These are phyloP conservation scores for Bolboschoenus planiculmis DNA, from an alignment of 176 grass and related monocot genomes.

Conservation along the genomic window DNA sequence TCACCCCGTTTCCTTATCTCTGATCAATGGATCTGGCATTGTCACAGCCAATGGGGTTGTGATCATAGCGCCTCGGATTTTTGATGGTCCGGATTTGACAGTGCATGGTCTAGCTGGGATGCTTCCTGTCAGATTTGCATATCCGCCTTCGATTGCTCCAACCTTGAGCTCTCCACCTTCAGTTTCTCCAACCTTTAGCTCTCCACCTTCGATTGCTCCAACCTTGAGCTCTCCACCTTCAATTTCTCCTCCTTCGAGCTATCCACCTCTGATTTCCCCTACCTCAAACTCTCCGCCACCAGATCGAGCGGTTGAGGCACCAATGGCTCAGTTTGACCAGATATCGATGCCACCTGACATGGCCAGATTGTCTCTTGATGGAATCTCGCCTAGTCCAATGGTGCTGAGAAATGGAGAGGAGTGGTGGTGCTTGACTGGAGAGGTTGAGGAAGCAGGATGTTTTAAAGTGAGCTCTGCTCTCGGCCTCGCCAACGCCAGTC, in stretches of 20 bases:
- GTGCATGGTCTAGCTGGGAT: conserved; percentile 30
- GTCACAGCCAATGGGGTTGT: conserved; percentile 20
- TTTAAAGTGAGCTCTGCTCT: conserved; percentile 1
- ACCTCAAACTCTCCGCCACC: neutral
- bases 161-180: neutral
- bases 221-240: neutral
- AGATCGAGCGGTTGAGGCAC: neutral
- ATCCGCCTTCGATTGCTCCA: neutral
- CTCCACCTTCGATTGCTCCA: neutral
- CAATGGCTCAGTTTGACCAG: neutral
- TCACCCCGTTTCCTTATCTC: neutral
- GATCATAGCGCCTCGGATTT: conserved; percentile 9
- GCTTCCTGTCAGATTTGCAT: conserved; percentile 3
- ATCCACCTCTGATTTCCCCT: neutral
- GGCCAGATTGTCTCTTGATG: conserved; percentile 2
- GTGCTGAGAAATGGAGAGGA: conserved; percentile 5
- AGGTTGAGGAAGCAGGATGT: conserved; percentile 2
- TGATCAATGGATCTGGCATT: neutral
- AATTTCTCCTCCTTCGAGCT: neutral
- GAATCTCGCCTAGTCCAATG: neutral
- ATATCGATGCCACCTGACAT: neutral
- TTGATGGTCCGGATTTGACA: neutral
- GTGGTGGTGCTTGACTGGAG: conserved; percentile 19
- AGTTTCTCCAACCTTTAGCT: neutral
- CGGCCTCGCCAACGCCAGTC: neutral